Conservation (phyloP, 148 eudicot genomes). For the Dysphania ambrosioides region DNA sequence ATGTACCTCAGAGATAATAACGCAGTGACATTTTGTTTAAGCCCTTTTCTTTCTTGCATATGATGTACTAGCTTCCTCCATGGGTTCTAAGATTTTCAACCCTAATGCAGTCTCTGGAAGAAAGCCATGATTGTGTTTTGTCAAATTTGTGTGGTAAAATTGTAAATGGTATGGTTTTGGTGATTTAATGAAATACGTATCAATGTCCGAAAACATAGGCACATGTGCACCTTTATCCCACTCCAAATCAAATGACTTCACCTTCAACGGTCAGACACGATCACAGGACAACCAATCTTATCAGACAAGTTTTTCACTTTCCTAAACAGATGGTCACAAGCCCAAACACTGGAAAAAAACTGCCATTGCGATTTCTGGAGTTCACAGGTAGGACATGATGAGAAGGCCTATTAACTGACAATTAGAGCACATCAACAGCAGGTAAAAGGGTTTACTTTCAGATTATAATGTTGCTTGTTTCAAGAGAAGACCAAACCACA, state of each 20-base stretch:
- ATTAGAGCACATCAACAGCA: neutral
- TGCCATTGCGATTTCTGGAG: neutral
- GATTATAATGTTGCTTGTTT: neutral
- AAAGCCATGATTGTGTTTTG: neutral
- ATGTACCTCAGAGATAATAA: no score
- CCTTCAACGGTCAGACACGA: neutral
- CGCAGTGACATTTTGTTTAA: no score
- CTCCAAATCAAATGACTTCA: neutral
- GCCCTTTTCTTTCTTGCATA: neutral
- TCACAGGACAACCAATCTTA: no score
- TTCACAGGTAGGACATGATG: neutral
- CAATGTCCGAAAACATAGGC: neutral
- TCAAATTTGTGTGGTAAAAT: no score
- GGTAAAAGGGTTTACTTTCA: neutral
- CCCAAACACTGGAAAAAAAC: no score
- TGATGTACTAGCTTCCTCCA: neutral
- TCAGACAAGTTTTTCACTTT: neutral
- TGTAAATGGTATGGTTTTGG: neutral
- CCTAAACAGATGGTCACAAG: no score
- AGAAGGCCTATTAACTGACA: neutral
- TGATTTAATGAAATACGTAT: neutral
- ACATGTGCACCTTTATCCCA: neutral
- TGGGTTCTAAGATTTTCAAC: no score
- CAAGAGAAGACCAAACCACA: neutral
- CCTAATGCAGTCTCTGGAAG: no score